Evolutionary conservation across 2,329 filamentous ascomycete genomes (phyloP), one percentile per base, ranked within the genome.

Genomic region (Colletotrichum chrysophilum): DNA sequence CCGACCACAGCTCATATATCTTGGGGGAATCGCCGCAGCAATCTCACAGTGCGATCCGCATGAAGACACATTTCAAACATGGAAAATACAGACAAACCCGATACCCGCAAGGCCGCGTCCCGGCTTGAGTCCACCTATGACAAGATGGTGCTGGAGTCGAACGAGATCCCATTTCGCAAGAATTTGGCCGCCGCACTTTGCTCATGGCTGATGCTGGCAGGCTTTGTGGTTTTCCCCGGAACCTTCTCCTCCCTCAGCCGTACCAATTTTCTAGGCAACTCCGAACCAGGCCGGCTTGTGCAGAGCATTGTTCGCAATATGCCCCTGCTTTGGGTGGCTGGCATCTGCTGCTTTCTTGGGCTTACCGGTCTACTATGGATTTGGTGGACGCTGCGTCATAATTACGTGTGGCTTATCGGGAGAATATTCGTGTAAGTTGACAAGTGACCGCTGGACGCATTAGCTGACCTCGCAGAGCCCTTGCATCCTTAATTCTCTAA

Each of bases 321-420:
- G n/a, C 85, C 83, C 2, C 80, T 88, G 10, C 80, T 89, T 24
- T 87, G 84, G 32, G 79, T 89, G 16, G 86, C 86, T 2, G 86
- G 85, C 18, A 80, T 85, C 10, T 85, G 86, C 34, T 87, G 88
- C 52, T 0, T 26, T 0, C 24, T 56, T 56, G 2, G 52, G 52
- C 52, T 56, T 56, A 56, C 52, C 10, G 10, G 52, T 56, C 24
- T 56, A 2, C 52, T 56, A 56, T 56, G 5, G 52, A 56, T 56
- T 26, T 56, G 12, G 52, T 56, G 12, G 52, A 56, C 4, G 24
- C 1, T 58, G 1, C 72, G 82, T 81, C 9, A 72, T 87, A 91
- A 91, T 77, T 90, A 90, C 72, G 84, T 90, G 21, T 91, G 88
- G 89, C 82, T 91, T 26, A 83, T 89, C 10, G 89, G 90, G 79